These are phyloP conservation scores for Volvariella surrecta DNA, from an alignment of 1,284 basidiomycete species.

Conservation along the genomic window DNA sequence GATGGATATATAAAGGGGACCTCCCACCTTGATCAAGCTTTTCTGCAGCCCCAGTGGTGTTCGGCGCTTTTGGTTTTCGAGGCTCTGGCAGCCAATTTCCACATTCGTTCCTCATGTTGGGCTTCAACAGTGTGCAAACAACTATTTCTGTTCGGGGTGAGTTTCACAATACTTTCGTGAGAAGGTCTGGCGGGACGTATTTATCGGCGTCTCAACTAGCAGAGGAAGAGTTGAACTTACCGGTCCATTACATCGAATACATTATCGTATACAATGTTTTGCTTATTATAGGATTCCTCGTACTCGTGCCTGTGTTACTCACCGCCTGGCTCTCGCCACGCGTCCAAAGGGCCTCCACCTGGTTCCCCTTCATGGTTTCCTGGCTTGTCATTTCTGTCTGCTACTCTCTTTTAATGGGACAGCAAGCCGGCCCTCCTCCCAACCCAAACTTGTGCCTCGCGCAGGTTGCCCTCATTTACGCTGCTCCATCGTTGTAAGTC, in stretches of 20 bases:
- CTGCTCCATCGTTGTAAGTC: background rate
- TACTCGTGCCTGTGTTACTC: constrained; percentile 10
- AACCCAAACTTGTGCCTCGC: constrained; percentile 12
- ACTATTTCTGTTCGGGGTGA: background rate
- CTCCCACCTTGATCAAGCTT: too few relatives aligned
- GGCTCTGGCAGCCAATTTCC: background rate
- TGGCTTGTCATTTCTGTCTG: constrained; percentile 13
- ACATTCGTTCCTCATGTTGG: background rate
- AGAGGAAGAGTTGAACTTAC: background rate
- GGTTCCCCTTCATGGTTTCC: constrained; percentile 14
- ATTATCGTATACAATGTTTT: constrained; percentile 11
- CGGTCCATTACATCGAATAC: background rate
- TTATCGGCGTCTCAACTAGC: background rate
- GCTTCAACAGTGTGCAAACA: background rate
- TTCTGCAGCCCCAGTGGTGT: too few relatives aligned
- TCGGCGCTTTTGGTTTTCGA: too few relatives aligned
- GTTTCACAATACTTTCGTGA: background rate
- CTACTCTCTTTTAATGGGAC: constrained; percentile 14
- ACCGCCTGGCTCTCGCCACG: constrained; percentile 10
- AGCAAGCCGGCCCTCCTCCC: constrained; percentile 14
- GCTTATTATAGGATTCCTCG: constrained; percentile 10
- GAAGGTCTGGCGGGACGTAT: background rate
- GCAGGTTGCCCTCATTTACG: constrained; percentile 10
- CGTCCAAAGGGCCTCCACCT: constrained; percentile 13
- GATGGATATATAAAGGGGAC: too few relatives aligned